These are phyloP conservation scores for Aspergillus sp. DNA, from an alignment of 2,329 filamentous ascomycete species.

Conservation along the genomic window DNA sequence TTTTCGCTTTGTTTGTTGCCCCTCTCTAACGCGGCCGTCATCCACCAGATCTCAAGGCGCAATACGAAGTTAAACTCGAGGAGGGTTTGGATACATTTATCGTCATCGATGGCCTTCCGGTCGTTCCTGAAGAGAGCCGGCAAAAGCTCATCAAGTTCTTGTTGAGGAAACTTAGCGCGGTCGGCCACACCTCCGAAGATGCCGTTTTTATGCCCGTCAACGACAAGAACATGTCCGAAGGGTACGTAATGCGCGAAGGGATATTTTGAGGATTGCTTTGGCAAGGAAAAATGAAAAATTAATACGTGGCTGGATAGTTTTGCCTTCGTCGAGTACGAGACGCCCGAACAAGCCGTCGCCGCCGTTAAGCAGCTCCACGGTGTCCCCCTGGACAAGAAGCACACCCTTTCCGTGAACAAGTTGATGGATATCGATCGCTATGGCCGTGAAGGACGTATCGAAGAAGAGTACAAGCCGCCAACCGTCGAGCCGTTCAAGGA, in stretches of 20 bases:
- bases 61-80: slow-evolving; percentile 92
- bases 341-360: slow-evolving; percentile 78
- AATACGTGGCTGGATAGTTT: slow-evolving; percentile 52
- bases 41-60: slow-evolving; percentile 69
- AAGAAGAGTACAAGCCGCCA: slow-evolving; percentile 81
- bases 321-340: slow-evolving; percentile 94
- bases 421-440: slow-evolving; percentile 96
- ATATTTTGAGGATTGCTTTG: background rate
- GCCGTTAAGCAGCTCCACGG: slow-evolving; percentile 84
- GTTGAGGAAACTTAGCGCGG: slow-evolving; percentile 81
- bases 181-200: slow-evolving; percentile 79
- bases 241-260: slow-evolving; percentile 49
- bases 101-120: slow-evolving; percentile 86
- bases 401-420: slow-evolving; percentile 94
- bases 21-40: slow-evolving; percentile 18
- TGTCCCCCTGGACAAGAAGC: slow-evolving; percentile 89
- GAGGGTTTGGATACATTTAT: slow-evolving; percentile 95
- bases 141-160: slow-evolving; percentile 94
- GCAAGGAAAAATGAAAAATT: slow-evolving; percentile 7
- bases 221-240: slow-evolving; percentile 76
- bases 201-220: slow-evolving; percentile 90
- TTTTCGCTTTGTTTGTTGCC: slow-evolving; percentile 11
- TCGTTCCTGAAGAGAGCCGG: slow-evolving; percentile 83
- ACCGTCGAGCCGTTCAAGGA: slow-evolving; percentile 77
- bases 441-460: slow-evolving; percentile 84